phyloP scores from a whole-genome alignment of 2,329 filamentous ascomycete species.

The Coleophoma eucalyptorum region DNA sequence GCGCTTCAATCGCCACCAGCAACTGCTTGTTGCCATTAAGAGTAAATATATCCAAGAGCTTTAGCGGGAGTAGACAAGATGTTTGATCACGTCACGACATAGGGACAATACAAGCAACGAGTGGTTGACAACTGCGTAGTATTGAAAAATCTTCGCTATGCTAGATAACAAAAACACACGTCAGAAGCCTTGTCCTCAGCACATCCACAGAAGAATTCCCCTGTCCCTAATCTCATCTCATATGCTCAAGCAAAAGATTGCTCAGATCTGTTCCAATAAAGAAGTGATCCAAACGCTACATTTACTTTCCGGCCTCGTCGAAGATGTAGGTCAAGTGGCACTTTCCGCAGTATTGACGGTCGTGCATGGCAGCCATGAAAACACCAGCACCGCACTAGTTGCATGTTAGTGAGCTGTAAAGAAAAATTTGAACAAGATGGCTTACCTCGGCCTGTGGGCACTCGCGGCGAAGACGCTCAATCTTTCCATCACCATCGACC shows the following conservation, averaged over 20 bases:
- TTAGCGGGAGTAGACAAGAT: too few relatives aligned
- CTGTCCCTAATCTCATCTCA: background rate
- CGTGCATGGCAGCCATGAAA: conserved; percentile 99
- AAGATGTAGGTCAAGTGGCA: conserved; percentile 73
- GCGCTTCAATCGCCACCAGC: too few relatives aligned
- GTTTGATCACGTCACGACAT: too few relatives aligned
- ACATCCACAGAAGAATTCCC: conserved; percentile 6
- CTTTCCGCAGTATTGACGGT: conserved; percentile 73
- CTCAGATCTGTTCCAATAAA: too few relatives aligned
- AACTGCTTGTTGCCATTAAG: too few relatives aligned
- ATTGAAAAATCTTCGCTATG: conserved; percentile 14
- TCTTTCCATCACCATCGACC: conserved; percentile 99
- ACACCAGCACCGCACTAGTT: conserved; percentile 94
- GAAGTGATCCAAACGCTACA: conserved; percentile 56
- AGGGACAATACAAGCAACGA: too few relatives aligned
- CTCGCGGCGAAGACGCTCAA: conserved; percentile 97
- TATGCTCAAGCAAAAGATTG: background rate
- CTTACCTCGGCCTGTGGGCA: conserved; percentile 87
- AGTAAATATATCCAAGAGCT: too few relatives aligned
- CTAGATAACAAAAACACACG: conserved; percentile 3
- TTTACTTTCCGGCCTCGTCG: conserved; percentile 46
- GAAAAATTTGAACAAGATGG: conserved; percentile 15
- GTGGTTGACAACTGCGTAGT: conserved; percentile 7
- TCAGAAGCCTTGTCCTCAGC: conserved; percentile 8
- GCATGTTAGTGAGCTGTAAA: conserved; percentile 29